Evolutionary conservation across 148 eudicot genomes (phyloP).

Genomic region (Vaccinium darrowii): DNA sequence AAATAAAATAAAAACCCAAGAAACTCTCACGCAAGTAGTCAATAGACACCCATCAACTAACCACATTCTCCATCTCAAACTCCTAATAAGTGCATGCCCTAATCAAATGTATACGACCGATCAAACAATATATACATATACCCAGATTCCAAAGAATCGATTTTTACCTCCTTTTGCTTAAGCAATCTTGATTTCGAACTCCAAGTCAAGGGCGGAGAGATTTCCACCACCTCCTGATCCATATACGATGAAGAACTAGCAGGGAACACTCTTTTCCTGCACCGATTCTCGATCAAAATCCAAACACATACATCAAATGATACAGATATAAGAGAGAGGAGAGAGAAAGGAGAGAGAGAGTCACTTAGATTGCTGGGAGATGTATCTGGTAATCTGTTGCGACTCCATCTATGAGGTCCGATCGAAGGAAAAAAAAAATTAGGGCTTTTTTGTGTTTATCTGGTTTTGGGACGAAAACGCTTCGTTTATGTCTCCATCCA

Average conservation of each 20-base stretch:
- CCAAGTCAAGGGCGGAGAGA: conserved; percentile 38
- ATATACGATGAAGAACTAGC: conserved; percentile 37
- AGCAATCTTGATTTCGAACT: conserved; percentile 33
- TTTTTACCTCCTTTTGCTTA: conserved; percentile 41
- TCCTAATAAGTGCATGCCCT: neutral
- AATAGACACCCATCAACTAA: neutral
- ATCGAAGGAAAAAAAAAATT: neutral
- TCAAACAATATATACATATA: neutral
- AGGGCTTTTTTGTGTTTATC: neutral
- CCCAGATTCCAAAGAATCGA: neutral
- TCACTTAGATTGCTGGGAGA: conserved; percentile 47
- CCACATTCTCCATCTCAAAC: neutral
- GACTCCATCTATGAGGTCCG: conserved; percentile 37
- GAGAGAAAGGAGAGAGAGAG: conserved; percentile 1
- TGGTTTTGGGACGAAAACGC: neutral
- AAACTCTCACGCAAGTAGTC: neutral
- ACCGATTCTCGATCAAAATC: conserved; percentile 16
- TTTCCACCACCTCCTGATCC: conserved; percentile 53
- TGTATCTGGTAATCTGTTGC: conserved; percentile 34
- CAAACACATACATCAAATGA: neutral
- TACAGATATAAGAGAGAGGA: conserved; percentile 1
- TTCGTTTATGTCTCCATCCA: conserved; percentile 11
- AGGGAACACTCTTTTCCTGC: conserved; percentile 44
- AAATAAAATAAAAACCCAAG: neutral
- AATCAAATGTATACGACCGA: conserved; percentile 6